Conservation (phyloP, 257 asterid genomes). For the Thymus quinquecostatus region DNA sequence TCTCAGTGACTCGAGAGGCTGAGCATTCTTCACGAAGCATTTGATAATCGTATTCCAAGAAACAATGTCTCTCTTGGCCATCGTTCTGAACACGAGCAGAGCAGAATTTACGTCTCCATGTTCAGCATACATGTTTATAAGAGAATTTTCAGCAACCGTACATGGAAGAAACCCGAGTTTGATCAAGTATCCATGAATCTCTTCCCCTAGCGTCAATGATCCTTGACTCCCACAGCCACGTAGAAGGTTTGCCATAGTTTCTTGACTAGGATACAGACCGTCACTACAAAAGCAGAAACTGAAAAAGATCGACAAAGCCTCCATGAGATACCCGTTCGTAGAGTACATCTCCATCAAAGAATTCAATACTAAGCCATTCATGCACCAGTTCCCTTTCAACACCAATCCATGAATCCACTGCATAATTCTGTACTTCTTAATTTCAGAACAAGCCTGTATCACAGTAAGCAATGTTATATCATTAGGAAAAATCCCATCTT, state of each 20-base stretch:
- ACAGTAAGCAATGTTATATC: conserved; percentile 42
- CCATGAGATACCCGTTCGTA: conserved; percentile 36
- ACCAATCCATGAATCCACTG: conserved; percentile 51
- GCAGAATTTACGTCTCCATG: conserved; percentile 33
- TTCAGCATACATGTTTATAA: conserved; percentile 48
- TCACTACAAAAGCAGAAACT: conserved; percentile 38
- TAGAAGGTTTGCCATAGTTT: conserved; percentile 53
- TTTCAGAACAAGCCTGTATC: conserved; percentile 42
- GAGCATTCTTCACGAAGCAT: conserved; percentile 46
- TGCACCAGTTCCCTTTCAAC: conserved; percentile 42
- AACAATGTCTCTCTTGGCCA: conserved; percentile 42
- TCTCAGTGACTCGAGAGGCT: conserved; percentile 36
- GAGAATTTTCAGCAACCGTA: conserved; percentile 44
- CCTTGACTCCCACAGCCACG: conserved; percentile 41
- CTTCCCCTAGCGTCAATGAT: conserved; percentile 35
- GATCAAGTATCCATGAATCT: conserved; percentile 51
- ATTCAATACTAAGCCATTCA: conserved; percentile 39
- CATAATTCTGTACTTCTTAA: conserved; percentile 28
- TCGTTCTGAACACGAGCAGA: conserved; percentile 37
- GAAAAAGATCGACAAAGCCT: conserved; percentile 36
- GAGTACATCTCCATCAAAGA: conserved; percentile 48
- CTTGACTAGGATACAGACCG: conserved; percentile 42
- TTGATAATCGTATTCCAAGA: conserved; percentile 57
- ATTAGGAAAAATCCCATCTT: conserved; percentile 44
- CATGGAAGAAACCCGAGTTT: conserved; percentile 47